A percentile compares a stretch with the other conserved stretches of the same genome.
These are phyloP conservation scores for Ramaria rubella DNA, from an alignment of 768 basidiomycete genomes.

Conservation along the genomic window DNA sequence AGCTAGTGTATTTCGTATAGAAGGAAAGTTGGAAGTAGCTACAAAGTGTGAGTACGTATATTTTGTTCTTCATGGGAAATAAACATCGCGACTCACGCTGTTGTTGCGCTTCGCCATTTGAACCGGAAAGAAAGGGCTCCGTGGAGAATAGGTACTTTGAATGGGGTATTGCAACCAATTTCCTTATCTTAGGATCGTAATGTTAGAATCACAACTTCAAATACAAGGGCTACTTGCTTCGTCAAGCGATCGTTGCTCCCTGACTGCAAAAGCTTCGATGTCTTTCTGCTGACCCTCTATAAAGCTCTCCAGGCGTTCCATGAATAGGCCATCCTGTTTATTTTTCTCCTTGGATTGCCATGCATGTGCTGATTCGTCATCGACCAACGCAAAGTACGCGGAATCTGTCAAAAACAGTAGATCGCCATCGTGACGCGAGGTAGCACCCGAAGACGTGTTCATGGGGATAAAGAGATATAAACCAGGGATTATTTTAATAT, in stretches of 20 bases:
- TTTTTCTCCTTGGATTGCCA: conserved; percentile 18
- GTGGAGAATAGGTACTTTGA: conserved; percentile 45
- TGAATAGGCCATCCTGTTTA: conserved; percentile 46
- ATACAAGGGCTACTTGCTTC: conserved; percentile 36
- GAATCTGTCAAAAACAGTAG: conserved; percentile 6
- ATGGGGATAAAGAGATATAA: not conserved
- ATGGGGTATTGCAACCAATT: conserved; percentile 59
- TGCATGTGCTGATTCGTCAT: not conserved
- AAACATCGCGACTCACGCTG: too few species aligned
- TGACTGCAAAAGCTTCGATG: conserved; percentile 52
- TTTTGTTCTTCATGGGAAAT: too few species aligned
- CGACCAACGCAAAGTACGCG: conserved; percentile 2
- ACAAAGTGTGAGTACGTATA: too few species aligned
- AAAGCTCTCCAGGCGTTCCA: conserved; percentile 59
- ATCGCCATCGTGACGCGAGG: not conserved
- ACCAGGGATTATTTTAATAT: too few species aligned
- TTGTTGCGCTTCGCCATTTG: not conserved
- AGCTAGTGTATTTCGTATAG: not conserved
- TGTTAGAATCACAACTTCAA: conserved; percentile 22
- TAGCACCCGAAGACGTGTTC: not conserved
- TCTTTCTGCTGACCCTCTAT: conserved; percentile 52
- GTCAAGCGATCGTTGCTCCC: conserved; percentile 53
- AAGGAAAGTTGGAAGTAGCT: not conserved
- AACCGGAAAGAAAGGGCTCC: not conserved
- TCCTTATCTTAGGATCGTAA: conserved; percentile 36